Evolutionary conservation across 306 rosid species (phyloP).

Genomic region (Trifolium subterraneum): DNA sequence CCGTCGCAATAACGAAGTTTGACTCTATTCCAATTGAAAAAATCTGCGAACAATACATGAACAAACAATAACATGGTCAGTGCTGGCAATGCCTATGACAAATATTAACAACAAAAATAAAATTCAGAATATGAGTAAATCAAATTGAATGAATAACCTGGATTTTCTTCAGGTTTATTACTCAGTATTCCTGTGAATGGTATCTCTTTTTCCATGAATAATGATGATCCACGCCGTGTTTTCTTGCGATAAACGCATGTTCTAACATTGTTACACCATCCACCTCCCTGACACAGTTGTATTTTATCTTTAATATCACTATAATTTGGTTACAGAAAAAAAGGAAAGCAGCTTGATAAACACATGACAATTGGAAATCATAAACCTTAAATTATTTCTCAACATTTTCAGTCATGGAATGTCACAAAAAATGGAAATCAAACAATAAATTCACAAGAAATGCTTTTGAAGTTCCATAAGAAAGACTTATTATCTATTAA

Average conservation of each 20-base stretch:
- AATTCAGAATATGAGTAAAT: slow-evolving; percentile 31
- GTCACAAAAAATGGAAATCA: not conserved
- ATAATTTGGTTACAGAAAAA: not conserved
- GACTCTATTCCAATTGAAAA: slow-evolving; percentile 93
- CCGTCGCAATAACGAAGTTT: slow-evolving; percentile 99
- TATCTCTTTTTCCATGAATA: slow-evolving; percentile 81
- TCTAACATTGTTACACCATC: slow-evolving; percentile 88
- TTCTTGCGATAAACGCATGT: slow-evolving; percentile 86
- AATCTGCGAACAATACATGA: slow-evolving; percentile 69
- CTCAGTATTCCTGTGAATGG: slow-evolving; percentile 85
- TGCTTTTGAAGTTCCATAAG: not conserved
- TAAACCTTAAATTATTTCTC: too few species aligned
- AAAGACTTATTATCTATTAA: too few species aligned
- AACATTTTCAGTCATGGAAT: too few species aligned
- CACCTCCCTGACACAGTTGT: slow-evolving; percentile 85
- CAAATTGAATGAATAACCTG: slow-evolving; percentile 59
- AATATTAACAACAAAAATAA: not conserved
- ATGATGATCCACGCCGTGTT: slow-evolving; percentile 77
- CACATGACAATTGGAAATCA: not conserved
- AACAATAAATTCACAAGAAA: too few species aligned
- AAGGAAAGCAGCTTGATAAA: slow-evolving; percentile 15
- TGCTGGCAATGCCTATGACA: slow-evolving; percentile 6
- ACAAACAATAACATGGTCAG: slow-evolving; percentile 39
- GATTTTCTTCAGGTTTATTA: slow-evolving; percentile 74
- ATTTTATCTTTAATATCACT: slow-evolving; percentile 38